phyloP scores from a whole-genome alignment of 2,329 filamentous ascomycete species.

The Fragosphaeria purpurea region DNA sequence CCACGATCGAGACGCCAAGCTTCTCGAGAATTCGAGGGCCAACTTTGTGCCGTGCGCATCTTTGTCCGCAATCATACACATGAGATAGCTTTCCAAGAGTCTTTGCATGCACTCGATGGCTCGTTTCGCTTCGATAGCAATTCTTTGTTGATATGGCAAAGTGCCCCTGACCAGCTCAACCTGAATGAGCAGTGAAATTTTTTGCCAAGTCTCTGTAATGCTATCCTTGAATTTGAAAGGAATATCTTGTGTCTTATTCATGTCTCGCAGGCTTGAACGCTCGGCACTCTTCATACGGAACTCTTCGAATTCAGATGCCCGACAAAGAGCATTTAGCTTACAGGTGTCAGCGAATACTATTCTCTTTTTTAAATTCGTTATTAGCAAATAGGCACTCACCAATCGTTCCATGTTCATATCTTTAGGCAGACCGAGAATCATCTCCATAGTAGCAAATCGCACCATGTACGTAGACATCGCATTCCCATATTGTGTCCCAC shows the following conservation, averaged over 20 bases:
- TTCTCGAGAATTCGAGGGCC: slow-evolving; percentile 68
- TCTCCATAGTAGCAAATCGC: slow-evolving; percentile 69
- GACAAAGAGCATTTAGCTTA: slow-evolving; percentile 55
- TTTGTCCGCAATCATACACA: slow-evolving; percentile 49
- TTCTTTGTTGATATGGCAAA: slow-evolving; percentile 36
- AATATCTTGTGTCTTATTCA: slow-evolving; percentile 61
- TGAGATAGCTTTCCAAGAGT: slow-evolving; percentile 63
- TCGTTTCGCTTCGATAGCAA: slow-evolving; percentile 49
- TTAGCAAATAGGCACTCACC: slow-evolving; percentile 33
- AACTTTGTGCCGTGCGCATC: slow-evolving; percentile 60
- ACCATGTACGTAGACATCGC: slow-evolving; percentile 80
- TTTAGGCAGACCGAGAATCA: slow-evolving; percentile 51
- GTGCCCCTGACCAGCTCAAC: slow-evolving; percentile 54
- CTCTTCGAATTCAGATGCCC: slow-evolving; percentile 63
- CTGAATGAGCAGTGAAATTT: slow-evolving; percentile 70
- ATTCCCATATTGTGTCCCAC: slow-evolving; percentile 61
- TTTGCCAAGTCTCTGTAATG: slow-evolving; percentile 57
- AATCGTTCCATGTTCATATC: slow-evolving; percentile 56
- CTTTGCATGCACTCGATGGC: slow-evolving; percentile 62
- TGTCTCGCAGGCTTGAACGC: slow-evolving; percentile 56
- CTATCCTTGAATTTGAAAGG: slow-evolving; percentile 62
- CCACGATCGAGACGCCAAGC: slow-evolving; percentile 66
- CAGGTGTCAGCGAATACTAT: neutral
- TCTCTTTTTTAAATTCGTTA: too few species aligned
- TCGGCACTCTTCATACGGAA: slow-evolving; percentile 62